Conservation (phyloP, 257 asterid genomes). For the Solanum habrochaites region DNA sequence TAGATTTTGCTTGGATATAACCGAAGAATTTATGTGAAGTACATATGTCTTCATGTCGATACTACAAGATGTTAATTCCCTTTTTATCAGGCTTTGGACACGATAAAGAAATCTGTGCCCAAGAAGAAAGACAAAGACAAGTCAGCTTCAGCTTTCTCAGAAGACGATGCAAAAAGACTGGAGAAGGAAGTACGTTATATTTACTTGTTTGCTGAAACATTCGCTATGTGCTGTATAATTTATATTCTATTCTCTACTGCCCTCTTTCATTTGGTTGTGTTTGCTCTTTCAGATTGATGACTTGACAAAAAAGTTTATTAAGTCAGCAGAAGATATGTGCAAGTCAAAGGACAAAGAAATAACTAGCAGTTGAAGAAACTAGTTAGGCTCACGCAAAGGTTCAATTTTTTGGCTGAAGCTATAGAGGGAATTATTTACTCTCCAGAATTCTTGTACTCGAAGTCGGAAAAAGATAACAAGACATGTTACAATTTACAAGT, state of each 20-base stretch:
- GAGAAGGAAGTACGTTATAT: slow-evolving; percentile 73
- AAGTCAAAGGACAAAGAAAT: slow-evolving; percentile 91
- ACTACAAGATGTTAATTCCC: background rate
- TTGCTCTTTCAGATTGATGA: slow-evolving; percentile 56
- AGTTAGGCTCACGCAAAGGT: background rate
- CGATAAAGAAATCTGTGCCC: slow-evolving; percentile 61
- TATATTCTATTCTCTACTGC: background rate
- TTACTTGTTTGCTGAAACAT: background rate
- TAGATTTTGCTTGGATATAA: background rate
- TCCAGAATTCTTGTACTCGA: background rate
- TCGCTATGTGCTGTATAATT: background rate
- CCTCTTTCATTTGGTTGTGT: background rate
- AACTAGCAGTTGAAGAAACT: slow-evolving; percentile 30
- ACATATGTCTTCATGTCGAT: background rate
- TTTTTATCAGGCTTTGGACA: slow-evolving; percentile 58
- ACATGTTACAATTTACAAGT: background rate
- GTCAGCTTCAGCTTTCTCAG: slow-evolving; percentile 48
- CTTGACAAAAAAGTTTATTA: slow-evolving; percentile 72
- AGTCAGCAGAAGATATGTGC: slow-evolving; percentile 94
- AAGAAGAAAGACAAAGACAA: slow-evolving; percentile 73
- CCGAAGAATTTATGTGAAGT: background rate
- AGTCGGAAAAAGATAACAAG: background rate
- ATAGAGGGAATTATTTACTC: background rate
- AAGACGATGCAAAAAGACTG: slow-evolving; percentile 73
- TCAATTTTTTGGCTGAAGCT: background rate